phyloP scores from a whole-genome alignment of 164 flowering plant genomes.

The Malania oleifera region DNA sequence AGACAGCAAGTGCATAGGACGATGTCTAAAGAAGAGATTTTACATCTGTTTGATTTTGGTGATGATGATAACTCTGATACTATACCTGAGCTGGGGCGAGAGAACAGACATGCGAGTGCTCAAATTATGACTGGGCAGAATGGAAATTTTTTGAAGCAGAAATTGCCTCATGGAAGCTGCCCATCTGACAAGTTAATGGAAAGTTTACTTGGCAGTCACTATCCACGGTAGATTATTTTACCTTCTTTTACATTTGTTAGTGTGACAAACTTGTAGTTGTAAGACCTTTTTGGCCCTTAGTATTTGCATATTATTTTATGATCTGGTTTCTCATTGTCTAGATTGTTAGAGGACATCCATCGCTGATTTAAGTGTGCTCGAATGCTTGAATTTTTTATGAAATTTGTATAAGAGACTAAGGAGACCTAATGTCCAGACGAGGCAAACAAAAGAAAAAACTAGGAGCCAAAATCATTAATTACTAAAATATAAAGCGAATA shows the following conservation, averaged over 20 bases:
- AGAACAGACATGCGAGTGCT: conserved; percentile 19
- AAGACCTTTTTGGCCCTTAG: no score
- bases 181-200: conserved; percentile 90
- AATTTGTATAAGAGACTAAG: no score
- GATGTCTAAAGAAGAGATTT: conserved; percentile 93
- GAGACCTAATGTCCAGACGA: no score
- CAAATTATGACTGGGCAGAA: conserved; percentile 14
- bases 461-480: no score
- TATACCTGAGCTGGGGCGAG: conserved; percentile 29
- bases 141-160: conserved; percentile 33
- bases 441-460: no score
- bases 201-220: conserved; percentile 57
- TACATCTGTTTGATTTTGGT: conserved; percentile 92
- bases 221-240: conserved; percentile 51
- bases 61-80: conserved; percentile 70
- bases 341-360: no score
- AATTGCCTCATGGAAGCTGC: conserved; percentile 42
- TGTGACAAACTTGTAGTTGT: background rate
- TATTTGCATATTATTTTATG: background rate
- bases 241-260: background rate
- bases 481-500: no score
- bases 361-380: no score
- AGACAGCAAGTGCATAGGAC: conserved; percentile 91
- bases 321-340: no score
- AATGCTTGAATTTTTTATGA: no score